Base-by-base conservation (phyloP, 1,284 basidiomycete genomes). In the Tremellales sp. region DNA sequence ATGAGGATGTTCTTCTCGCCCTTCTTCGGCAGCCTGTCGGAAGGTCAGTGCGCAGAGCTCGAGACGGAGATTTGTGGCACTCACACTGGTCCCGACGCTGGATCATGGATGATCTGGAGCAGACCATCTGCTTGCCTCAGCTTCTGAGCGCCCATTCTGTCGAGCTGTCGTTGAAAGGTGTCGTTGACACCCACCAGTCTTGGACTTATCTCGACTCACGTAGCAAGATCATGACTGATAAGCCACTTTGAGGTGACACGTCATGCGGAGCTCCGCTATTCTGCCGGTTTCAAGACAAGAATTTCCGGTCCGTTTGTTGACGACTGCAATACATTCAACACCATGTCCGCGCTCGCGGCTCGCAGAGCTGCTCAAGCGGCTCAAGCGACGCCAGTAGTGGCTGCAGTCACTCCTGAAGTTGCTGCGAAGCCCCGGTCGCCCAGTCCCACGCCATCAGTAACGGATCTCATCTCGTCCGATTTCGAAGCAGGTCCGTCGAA, bases 1-100 rank as follows among this genome's bases (percentile, higher is more conserved):
- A 98, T 85, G 36, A 99, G 79, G 44, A 97, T 77, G 66, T 97
- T 97, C 46, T 78, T 78, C 72, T 91, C 84, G 41, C 91, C 92
- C 46, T 85, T 80, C 70, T 85, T 84, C 3, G 92, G 92, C 45
- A 92, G 77, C 61, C 91, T 94, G 21, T 29, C 15, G 22, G n/a
- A n/a, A n/a, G n/a, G 17, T 22, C 22, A 19, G 19, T 15, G 27
- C 10, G 24, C n/a, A 43, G 23, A 48, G 12, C 48, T 44, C 12
- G 26, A 15, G 36, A 15, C 10, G 22, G 6, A 21, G 25, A 27
- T 13, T 42, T n/a, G n/a, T n/a, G n/a, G n/a, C n/a, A 61, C 64
- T 77, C 42, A 65, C 65, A 70, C 60, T 13, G 68, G 70, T 15
- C 70, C 70, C 8, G 51, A 42, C 10, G 56, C 45, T 4, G 63